Conservation (phyloP, 805 yeast genomes). For the Schizosaccharomyces octosporus region DNA sequence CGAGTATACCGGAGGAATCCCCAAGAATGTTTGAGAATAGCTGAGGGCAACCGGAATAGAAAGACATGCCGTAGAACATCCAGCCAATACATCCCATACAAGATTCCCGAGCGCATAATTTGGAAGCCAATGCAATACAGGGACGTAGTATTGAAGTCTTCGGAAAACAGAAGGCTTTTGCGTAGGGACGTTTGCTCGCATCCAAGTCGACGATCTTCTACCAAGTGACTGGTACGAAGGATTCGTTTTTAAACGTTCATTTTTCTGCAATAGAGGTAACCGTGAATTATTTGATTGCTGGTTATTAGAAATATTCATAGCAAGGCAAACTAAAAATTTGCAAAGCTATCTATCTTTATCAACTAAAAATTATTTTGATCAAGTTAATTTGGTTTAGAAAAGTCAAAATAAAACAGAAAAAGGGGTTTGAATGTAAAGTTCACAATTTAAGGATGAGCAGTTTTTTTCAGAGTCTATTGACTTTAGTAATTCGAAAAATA, state of each 20-base stretch:
- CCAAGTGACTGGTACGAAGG: conserved; percentile 12
- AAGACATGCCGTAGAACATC: conserved; percentile 67
- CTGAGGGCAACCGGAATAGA: conserved; percentile 75
- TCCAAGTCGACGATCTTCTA: background rate
- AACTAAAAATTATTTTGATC: too few relatives aligned
- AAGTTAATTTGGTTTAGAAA: too few relatives aligned
- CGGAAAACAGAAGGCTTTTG: background rate
- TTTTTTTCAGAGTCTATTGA: too few relatives aligned
- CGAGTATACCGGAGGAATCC: conserved; percentile 61
- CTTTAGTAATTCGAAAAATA: too few relatives aligned
- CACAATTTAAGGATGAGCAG: too few relatives aligned
- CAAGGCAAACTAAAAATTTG: too few relatives aligned
- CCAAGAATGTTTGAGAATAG: conserved; percentile 63
- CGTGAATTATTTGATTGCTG: too few relatives aligned
- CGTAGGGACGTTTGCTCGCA: background rate
- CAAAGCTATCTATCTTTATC: too few relatives aligned
- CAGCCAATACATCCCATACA: conserved; percentile 52
- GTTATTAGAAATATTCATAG: too few relatives aligned
- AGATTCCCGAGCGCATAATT: conserved; percentile 18
- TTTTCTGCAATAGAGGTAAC: background rate
- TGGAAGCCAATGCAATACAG: conserved; percentile 30
- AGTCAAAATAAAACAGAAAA: too few relatives aligned
- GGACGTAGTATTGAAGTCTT: conserved; percentile 26
- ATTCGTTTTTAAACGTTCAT: background rate
- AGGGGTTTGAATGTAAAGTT: too few relatives aligned